phyloP scores from a whole-genome alignment of 106 monocot species.

The Apostasia shenzhenica region DNA sequence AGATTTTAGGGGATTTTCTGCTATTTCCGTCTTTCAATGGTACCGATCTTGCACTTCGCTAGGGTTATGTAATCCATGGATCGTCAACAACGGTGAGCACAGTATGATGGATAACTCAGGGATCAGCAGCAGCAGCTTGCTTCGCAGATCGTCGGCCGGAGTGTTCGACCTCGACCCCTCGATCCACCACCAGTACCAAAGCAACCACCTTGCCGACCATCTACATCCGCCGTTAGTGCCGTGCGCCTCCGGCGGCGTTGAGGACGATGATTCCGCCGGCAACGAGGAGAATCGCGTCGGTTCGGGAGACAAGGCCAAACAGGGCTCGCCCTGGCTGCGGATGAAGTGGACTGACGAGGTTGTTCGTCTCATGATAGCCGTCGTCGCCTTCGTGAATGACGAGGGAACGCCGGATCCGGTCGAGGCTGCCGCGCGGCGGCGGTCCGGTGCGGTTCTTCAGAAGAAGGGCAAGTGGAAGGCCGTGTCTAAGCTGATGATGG shows the following conservation, averaged over 20 bases:
- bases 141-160: not conserved
- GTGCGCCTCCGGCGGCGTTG: not conserved
- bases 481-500: constrained; percentile 2
- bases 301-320: not conserved
- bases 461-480: constrained; percentile 12
- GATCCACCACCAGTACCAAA: not conserved
- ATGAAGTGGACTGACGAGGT: constrained; percentile 9
- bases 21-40: no score
- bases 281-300: not conserved
- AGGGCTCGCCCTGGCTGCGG: constrained; percentile 3
- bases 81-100: no score
- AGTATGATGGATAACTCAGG: not conserved
- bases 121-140: not conserved
- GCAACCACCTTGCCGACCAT: not conserved
- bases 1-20: no score
- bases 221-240: not conserved
- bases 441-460: not conserved
- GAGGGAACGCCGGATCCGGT: constrained; percentile 4
- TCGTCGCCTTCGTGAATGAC: constrained; percentile 1
- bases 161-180: not conserved
- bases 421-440: constrained; percentile 1
- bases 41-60: no score
- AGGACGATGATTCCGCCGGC: not conserved
- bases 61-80: not conserved
- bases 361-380: constrained; percentile 4